Base-by-base conservation (phyloP, 495 filamentous ascomycete genomes). In the Trichocladium uniseriatum region DNA sequence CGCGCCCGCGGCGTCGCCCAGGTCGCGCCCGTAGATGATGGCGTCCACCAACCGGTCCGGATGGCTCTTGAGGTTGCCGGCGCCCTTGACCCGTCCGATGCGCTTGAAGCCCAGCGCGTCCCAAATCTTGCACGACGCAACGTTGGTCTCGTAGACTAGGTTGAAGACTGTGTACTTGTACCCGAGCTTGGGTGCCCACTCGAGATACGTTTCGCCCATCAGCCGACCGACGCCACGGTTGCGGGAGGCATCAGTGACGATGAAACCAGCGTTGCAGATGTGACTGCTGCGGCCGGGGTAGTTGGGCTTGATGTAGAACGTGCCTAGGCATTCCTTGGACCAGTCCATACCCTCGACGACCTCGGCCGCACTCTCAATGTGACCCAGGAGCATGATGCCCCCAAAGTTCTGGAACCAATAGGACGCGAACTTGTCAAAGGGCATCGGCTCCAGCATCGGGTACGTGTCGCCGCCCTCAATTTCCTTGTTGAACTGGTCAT, bases 91-190 rank as follows among this genome's bases (percentile, higher is more conserved):
- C 37, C 84, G 81, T 3, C 92, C 94, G 62, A 98, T 94, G 34
- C 92, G 83, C 70, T 98, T 95, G 70, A 98, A 98, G 24, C 92
- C 92, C n/a, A 98, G 76, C 1, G 83, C 87, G 67, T 98, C 92
- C 92, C 92, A 98, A 51, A 98, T 89, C 39, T 87, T 86, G 61
- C 86, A 89, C 15, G 90, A 95, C 2, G 88, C 92, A 31, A 94
- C 82, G 65, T 98, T 97, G 51, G 86, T 96, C 73, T 97, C 92
- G 67, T 95, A 98, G 14, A 98, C 91, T 29, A 98, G 78, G 65
- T 98, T 97, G 76, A 98, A 98, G 31, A 98, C 88, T 10, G 86
- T 89, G 71, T 97, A 97, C 29, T 84, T 87, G 64, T 95, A 98
- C 16, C 92, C 92, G 72, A 97, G 74, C 64, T 83, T 85, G 32